Evolutionary conservation across 805 yeast species (phyloP).

Genomic region (Lipomyces sp.): DNA sequence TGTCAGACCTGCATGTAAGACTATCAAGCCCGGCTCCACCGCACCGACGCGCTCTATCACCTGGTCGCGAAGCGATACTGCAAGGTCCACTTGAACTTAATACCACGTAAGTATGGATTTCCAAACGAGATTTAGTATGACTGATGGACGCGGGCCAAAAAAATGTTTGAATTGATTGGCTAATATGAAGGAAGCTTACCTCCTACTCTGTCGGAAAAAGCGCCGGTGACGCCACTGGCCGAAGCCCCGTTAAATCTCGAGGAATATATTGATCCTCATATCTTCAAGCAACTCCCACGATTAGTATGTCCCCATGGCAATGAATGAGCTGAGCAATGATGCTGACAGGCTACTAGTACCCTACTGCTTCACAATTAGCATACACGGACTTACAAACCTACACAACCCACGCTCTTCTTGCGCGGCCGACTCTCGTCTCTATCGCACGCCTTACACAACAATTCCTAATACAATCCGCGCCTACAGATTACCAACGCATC

Average conservation of each 20-base stretch:
- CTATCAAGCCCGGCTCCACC: conserved; percentile 14
- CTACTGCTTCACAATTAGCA: conserved; percentile 11
- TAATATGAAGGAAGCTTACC: neutral
- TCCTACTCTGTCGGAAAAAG: neutral
- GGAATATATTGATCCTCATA: conserved; percentile 26
- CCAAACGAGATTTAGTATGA: conserved; percentile 1
- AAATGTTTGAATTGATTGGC: neutral
- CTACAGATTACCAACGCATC: conserved; percentile 27
- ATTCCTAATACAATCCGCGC: conserved; percentile 15
- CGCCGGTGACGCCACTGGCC: conserved; percentile 28
- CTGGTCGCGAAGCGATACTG: conserved; percentile 17
- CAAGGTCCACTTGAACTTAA: conserved; percentile 20
- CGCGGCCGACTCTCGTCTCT: conserved; percentile 26
- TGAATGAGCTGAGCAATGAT: neutral
- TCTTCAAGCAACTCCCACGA: conserved; percentile 29
- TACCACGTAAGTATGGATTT: neutral
- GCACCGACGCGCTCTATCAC: conserved; percentile 25
- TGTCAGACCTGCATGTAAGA: neutral
- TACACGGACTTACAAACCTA: conserved; percentile 16
- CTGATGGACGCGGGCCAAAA: neutral
- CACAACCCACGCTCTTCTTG: conserved; percentile 23
- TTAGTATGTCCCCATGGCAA: conserved; percentile 8
- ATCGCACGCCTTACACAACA: conserved; percentile 22
- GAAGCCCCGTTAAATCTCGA: conserved; percentile 21
- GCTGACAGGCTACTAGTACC: conserved; percentile 5